A percentile compares a stretch with the other conserved stretches of the same genome.
These are phyloP conservation scores for Talaromyces nanjingensis DNA, from an alignment of 495 filamentous ascomycete genomes.

Conservation along the genomic window DNA sequence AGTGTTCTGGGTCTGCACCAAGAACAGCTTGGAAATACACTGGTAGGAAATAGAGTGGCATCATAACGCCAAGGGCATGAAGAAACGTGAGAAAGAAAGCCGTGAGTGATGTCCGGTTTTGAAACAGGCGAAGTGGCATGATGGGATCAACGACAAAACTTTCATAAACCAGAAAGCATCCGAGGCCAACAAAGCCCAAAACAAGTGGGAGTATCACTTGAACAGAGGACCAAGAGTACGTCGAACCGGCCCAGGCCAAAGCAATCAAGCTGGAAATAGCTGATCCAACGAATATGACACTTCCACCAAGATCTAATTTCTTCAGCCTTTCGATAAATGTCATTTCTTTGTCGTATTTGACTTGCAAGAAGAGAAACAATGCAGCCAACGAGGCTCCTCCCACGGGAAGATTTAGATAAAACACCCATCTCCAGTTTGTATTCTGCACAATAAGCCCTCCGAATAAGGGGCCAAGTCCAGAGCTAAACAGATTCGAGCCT, in stretches of 20 bases:
- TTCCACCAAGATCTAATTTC: slow-evolving; percentile 45
- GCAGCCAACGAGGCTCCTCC: slow-evolving; percentile 9
- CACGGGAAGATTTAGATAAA: slow-evolving; percentile 8
- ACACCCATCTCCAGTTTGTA: slow-evolving; percentile 3
- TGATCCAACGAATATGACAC: slow-evolving; percentile 37
- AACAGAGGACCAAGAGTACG: slow-evolving; percentile 37
- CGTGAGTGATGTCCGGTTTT: slow-evolving; percentile 15
- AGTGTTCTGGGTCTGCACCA: slow-evolving; percentile 17
- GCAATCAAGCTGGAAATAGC: slow-evolving; percentile 40
- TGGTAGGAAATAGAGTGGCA: slow-evolving; percentile 28
- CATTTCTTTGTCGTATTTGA: slow-evolving; percentile 5
- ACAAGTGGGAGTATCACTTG: slow-evolving; percentile 41
- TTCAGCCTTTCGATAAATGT: not conserved
- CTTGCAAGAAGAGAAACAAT: slow-evolving; percentile 13
- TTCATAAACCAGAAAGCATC: slow-evolving; percentile 27
- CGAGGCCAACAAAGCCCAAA: slow-evolving; percentile 34
- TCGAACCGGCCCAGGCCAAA: slow-evolving; percentile 41
- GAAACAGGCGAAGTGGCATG: slow-evolving; percentile 32
- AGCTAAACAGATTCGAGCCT: not conserved
- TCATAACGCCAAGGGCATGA: slow-evolving; percentile 3
- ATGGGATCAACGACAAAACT: slow-evolving; percentile 25
- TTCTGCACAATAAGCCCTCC: slow-evolving; percentile 1
- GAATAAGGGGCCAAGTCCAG: not conserved
- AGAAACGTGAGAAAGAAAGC: slow-evolving; percentile 21
- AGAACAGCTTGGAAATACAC: slow-evolving; percentile 42